Percentiles rank a stretch among this genome's conserved stretches.
These are phyloP conservation scores for Erysimum cheiranthoides DNA, from an alignment of 345 rosid species.

Conservation along the genomic window DNA sequence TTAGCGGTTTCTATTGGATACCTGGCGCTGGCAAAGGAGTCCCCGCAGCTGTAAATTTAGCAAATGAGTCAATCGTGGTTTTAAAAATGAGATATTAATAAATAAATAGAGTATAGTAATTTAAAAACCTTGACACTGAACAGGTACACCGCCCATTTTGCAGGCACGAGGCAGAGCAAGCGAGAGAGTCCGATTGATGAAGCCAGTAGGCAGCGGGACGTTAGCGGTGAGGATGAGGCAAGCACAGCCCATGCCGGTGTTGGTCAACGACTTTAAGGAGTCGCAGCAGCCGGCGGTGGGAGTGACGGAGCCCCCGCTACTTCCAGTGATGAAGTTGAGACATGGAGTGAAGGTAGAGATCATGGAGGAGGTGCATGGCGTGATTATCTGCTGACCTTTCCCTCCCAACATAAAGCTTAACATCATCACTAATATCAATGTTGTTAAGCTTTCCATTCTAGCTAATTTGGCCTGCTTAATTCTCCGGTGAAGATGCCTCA, in stretches of 20 bases:
- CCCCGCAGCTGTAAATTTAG: constrained; percentile 67
- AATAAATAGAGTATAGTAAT: not conserved
- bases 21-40: constrained; percentile 91
- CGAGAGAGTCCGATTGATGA: constrained; percentile 64
- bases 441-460: constrained; percentile 24
- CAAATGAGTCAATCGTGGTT: not conserved
- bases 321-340: constrained; percentile 78
- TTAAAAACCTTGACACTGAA: constrained; percentile 71
- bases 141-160: constrained; percentile 62
- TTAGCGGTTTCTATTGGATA: constrained; percentile 5
- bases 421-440: constrained; percentile 37
- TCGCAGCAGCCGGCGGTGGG: constrained; percentile 74
- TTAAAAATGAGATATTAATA: not conserved
- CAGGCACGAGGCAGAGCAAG: constrained; percentile 77
- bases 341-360: constrained; percentile 83
- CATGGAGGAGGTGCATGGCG: constrained; percentile 84
- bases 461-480: not conserved
- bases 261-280: constrained; percentile 58
- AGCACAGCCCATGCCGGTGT: constrained; percentile 63
- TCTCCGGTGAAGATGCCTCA: constrained; percentile 5
- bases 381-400: constrained; percentile 72
- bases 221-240: constrained; percentile 75
- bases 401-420: constrained; percentile 45
- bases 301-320: constrained; percentile 58
- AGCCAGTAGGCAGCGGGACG: constrained; percentile 66